Percentiles rank a stretch among this genome's conserved stretches.
Evolutionary conservation across 169 alveolate species (phyloP).

Genomic region (Cryptosporidium xiaoi): DNA sequence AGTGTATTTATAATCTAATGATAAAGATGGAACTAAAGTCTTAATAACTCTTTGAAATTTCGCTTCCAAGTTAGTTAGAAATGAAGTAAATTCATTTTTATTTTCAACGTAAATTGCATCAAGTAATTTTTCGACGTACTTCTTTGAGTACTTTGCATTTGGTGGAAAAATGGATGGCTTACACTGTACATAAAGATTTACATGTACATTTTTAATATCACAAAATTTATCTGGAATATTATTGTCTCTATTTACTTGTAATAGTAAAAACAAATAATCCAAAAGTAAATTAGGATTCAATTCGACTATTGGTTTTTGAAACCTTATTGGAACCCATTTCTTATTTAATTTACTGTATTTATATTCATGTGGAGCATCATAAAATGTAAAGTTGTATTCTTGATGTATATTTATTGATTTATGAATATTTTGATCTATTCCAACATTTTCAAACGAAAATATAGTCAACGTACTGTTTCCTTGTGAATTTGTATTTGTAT

Average conservation of each 20-base stretch:
- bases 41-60: background rate
- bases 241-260: slow-evolving; percentile 14
- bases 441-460: slow-evolving; percentile 7
- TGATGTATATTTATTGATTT: slow-evolving; percentile 37
- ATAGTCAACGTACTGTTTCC: slow-evolving; percentile 1
- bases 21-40: background rate
- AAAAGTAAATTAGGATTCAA: slow-evolving; percentile 25
- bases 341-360: slow-evolving; percentile 8
- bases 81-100: background rate
- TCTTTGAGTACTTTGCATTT: background rate
- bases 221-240: slow-evolving; percentile 2
- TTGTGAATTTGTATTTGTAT: background rate
- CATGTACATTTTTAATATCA: slow-evolving; percentile 6
- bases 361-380: slow-evolving; percentile 26
- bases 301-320: slow-evolving; percentile 1
- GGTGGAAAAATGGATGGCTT: slow-evolving; percentile 20
- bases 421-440: background rate
- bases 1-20: slow-evolving; percentile 23
- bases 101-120: background rate
- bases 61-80: background rate
- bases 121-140: background rate
- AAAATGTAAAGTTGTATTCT: slow-evolving; percentile 32
- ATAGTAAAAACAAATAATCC: slow-evolving; percentile 7
- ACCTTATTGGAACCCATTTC: slow-evolving; percentile 32
- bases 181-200: slow-evolving; percentile 28